Conservation (phyloP, 2,329 filamentous ascomycete species). For the Biscogniauxia mediterranea region DNA sequence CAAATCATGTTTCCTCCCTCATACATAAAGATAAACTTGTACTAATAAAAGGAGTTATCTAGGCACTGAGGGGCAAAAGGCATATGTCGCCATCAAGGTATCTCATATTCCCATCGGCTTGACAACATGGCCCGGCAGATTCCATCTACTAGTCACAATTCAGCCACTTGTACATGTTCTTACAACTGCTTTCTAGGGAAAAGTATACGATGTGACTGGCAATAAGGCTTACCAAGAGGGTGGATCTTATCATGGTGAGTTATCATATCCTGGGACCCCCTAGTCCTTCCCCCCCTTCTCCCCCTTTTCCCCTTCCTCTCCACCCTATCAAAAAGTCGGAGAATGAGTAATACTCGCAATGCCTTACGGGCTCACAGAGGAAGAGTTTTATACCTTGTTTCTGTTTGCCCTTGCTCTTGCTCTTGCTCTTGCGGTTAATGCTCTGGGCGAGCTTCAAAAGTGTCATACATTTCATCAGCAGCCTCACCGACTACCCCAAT, state of each 20-base stretch:
- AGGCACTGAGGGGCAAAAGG: constrained; percentile 65
- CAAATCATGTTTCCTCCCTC: background rate
- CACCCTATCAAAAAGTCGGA: background rate
- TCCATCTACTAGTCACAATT: background rate
- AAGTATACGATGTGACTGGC: constrained; percentile 88
- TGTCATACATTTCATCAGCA: constrained; percentile 11
- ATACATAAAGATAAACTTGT: background rate
- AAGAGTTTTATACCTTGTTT: background rate
- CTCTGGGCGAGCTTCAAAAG: background rate
- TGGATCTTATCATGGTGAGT: constrained; percentile 80
- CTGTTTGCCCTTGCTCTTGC: constrained; percentile 9
- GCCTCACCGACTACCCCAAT: constrained; percentile 4
- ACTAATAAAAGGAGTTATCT: background rate
- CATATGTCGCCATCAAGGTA: constrained; percentile 71
- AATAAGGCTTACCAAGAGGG: constrained; percentile 83
- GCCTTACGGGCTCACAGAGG: background rate
- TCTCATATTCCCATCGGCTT: background rate
- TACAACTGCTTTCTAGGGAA: constrained; percentile 58
- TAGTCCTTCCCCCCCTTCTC: no score
- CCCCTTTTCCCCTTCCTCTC: no score
- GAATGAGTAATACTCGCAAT: background rate
- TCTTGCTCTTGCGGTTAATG: background rate
- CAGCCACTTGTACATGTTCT: background rate
- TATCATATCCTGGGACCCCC: constrained; percentile 1
- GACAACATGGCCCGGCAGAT: background rate